These are phyloP conservation scores for Umbellularia californica DNA, from an alignment of 164 flowering plant genomes.

Conservation along the genomic window DNA sequence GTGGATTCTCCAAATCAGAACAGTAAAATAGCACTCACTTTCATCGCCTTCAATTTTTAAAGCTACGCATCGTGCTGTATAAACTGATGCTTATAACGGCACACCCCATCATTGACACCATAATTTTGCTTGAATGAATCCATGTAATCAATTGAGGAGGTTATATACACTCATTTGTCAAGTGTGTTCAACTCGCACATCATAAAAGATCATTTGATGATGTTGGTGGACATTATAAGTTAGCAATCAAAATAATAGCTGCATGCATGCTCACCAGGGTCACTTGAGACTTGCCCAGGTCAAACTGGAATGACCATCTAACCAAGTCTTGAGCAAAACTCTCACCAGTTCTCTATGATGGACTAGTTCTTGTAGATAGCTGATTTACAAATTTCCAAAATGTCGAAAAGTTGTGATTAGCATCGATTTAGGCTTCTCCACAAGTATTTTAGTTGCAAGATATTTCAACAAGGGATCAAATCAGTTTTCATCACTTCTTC, in stretches of 20 bases:
- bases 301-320: conserved; percentile 1
- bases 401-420: too few species aligned
- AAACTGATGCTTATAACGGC: conserved; percentile 1
- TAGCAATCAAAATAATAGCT: conserved; percentile 1
- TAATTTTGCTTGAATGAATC: neutral
- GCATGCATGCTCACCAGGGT: conserved; percentile 1
- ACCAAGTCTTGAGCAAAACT: neutral
- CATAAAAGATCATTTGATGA: neutral
- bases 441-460: too few species aligned
- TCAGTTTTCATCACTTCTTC: too few species aligned
- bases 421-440: too few species aligned
- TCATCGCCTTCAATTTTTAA: neutral
- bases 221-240: conserved; percentile 2
- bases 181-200: neutral
- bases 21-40: neutral
- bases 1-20: neutral
- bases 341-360: neutral
- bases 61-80: neutral
- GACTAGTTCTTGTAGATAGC: conserved; percentile 2
- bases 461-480: too few species aligned
- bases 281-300: conserved; percentile 1
- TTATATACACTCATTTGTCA: neutral
- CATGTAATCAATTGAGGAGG: neutral
- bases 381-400: neutral
- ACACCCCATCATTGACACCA: neutral